Conservation (phyloP, 768 basidiomycete species). For the Agrocybe pediades region DNA sequence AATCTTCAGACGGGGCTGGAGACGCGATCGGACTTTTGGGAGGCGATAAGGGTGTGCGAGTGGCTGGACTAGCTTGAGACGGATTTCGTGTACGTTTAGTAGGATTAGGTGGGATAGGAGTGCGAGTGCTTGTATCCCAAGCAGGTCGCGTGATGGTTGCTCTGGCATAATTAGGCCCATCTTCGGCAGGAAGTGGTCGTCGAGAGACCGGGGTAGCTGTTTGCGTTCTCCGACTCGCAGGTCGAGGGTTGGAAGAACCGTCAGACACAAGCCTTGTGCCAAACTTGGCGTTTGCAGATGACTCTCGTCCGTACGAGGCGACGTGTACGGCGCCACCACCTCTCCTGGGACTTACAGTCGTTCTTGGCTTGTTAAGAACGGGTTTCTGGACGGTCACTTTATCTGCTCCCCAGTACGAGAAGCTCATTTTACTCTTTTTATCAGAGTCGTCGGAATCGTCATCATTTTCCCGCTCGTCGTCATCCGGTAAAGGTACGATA, state of each 20-base stretch:
- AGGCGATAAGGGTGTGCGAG: conserved; percentile 39
- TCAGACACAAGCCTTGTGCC: conserved; percentile 77
- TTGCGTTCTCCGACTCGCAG: conserved; percentile 64
- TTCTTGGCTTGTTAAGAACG: conserved; percentile 47
- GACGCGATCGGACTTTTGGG: conserved; percentile 52
- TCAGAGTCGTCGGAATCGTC: conserved; percentile 83
- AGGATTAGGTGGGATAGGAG: conserved; percentile 31
- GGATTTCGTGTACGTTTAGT: conserved; percentile 69
- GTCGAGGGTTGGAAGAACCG: conserved; percentile 54
- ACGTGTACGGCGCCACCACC: conserved; percentile 35
- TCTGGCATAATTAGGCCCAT: conserved; percentile 62
- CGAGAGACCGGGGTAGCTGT: conserved; percentile 44
- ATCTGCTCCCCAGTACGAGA: conserved; percentile 93
- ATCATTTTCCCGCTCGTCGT: conserved; percentile 56
- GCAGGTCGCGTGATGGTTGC: conserved; percentile 76
- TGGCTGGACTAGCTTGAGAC: conserved; percentile 71
- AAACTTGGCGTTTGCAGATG: conserved; percentile 92
- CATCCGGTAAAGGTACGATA: conserved; percentile 70
- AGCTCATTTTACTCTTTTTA: conserved; percentile 91
- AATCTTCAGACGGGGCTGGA: conserved; percentile 80
- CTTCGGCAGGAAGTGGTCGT: conserved; percentile 57
- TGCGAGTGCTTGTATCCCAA: conserved; percentile 65
- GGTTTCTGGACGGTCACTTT: conserved; percentile 88
- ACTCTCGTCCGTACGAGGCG: conserved; percentile 74
- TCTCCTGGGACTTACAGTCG: conserved; percentile 41